phyloP scores from a whole-genome alignment of 1,139 yeast genomes.

The Suhomyces coccinellae region DNA sequence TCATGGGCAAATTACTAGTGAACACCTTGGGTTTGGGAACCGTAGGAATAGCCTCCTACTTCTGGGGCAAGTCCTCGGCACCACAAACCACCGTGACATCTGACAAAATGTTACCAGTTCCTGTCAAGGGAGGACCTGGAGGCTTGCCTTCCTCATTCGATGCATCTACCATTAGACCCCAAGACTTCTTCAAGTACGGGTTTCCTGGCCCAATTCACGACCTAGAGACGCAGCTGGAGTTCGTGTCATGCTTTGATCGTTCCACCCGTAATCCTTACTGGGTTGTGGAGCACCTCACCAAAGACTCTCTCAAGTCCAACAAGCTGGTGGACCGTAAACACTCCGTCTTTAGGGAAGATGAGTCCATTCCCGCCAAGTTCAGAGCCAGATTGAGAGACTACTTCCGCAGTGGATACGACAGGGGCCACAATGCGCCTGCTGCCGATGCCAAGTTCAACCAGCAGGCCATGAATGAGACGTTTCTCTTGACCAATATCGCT shows the following conservation, averaged over 20 bases:
- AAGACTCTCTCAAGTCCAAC: constrained; percentile 55
- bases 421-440: constrained; percentile 98
- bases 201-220: constrained; percentile 95
- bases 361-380: constrained; percentile 72
- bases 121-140: constrained; percentile 11
- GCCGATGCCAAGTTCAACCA: constrained; percentile 94
- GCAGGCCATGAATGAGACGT: constrained; percentile 92
- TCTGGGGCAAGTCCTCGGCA: constrained; percentile 40
- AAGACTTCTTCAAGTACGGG: constrained; percentile 82
- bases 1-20: constrained; percentile 34
- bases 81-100: constrained; percentile 18
- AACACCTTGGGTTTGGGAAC: constrained; percentile 38
- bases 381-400: constrained; percentile 79
- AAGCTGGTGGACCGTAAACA: constrained; percentile 71
- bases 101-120: constrained; percentile 18
- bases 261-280: constrained; percentile 85
- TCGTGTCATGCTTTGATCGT: constrained; percentile 83
- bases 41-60: constrained; percentile 44
- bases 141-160: constrained; percentile 21
- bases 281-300: constrained; percentile 87
- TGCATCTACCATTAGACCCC: constrained; percentile 55
- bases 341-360: constrained; percentile 86
- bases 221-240: constrained; percentile 69
- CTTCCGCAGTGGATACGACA: constrained; percentile 92
- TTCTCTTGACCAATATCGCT: constrained; percentile 82